Evolutionary conservation across 106 monocot species (phyloP), one percentile per base, ranked within the genome.

Genomic region (Dendrobium officinale): DNA sequence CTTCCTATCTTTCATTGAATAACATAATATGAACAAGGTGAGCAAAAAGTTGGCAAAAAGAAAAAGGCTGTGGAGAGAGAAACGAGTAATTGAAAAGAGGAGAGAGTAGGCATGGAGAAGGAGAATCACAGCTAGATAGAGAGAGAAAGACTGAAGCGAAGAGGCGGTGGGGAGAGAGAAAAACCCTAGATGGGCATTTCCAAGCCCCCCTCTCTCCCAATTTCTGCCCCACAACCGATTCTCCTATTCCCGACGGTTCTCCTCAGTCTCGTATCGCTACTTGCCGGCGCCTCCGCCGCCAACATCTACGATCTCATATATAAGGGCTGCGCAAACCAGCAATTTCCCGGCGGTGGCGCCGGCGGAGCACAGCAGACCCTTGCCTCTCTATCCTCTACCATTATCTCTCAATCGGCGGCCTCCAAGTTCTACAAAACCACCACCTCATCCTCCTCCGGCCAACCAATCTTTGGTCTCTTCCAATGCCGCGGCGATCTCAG

Each of bases 401-500:
- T 97, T 70, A 49, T 88, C 77, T 27, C 90, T 24, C 88, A 85
- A 44, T 83, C 96, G 16, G 45, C 90, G 64, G 45, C 80, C 61
- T 54, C 90, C 86, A 89, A 89, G 80, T 98, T 94, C 90, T 98
- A 85, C 90, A 94, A 94, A 81, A 92, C 96, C 49, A 81, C 90
- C 13, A 85, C 91, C 5, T 85, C 89, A 44, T 74, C 84, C 75
- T 75, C 80, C 78, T 7, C 75, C 55, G 87, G 86, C 22, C 79
- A 84, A 55, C 6, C 89, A 45, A 70, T 98, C 40, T 91, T 83
- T 77, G 98, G 98, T 1, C 92, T 98, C 73, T 99, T 90, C 77
- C 99, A 99, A 76, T 99, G 99, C 91, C 89, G 99, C 20, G 99
- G 99, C 24, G 99, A 99, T 51, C 85, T 99, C 72, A 73, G 78